phyloP scores from a whole-genome alignment of 495 filamentous ascomycete genomes.

The Aspergillus heteromorphus region DNA sequence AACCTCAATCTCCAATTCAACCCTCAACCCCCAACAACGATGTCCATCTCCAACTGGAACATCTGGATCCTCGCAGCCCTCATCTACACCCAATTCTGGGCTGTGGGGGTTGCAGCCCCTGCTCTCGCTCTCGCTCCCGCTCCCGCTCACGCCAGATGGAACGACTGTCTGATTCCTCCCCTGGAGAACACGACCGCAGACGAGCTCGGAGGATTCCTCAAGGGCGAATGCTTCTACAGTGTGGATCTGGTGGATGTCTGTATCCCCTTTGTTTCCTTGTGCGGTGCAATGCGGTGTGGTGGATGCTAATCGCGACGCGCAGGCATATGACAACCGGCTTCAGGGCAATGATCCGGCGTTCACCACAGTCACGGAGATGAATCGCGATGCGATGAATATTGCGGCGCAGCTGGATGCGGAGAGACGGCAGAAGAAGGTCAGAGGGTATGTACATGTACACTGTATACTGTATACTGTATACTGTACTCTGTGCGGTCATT shows the following conservation, averaged over 20 bases:
- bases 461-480: too few relatives aligned
- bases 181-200: conserved; percentile 49
- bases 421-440: conserved; percentile 37
- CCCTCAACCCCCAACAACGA: too few relatives aligned
- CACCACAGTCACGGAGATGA: conserved; percentile 50
- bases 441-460: conserved; percentile 34
- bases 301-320: too few relatives aligned
- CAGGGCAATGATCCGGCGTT: conserved; percentile 47
- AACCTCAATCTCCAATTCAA: too few relatives aligned
- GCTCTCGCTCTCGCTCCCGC: too few relatives aligned
- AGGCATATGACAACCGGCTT: conserved; percentile 50
- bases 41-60: neutral
- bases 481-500: too few relatives aligned
- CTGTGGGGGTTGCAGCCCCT: too few relatives aligned
- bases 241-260: conserved; percentile 51
- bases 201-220: conserved; percentile 46
- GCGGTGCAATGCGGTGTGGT: too few relatives aligned
- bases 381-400: conserved; percentile 50
- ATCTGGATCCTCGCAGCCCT: neutral
- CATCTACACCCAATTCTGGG: neutral
- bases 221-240: conserved; percentile 48
- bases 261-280: neutral
- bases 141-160: too few relatives aligned
- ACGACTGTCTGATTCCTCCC: conserved; percentile 1
- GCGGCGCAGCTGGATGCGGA: conserved; percentile 48